A percentile compares a stretch with the other conserved stretches of the same genome.
Evolutionary conservation across 331 rosid genomes (phyloP).

Genomic region (Pyracantha coccinea): DNA sequence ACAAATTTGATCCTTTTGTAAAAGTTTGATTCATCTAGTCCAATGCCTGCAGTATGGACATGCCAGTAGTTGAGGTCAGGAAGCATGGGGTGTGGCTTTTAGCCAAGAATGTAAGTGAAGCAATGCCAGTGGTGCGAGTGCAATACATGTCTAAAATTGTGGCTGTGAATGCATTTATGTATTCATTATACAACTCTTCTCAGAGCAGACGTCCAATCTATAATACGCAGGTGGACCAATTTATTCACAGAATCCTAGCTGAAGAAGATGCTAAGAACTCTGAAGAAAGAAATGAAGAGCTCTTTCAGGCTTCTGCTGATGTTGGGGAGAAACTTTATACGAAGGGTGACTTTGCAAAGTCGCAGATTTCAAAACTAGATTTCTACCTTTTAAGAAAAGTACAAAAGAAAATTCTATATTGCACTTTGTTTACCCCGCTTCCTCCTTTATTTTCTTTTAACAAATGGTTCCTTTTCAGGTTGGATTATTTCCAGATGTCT

Average conservation of each 20-base stretch:
- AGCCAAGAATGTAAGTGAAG: slow-evolving; percentile 71
- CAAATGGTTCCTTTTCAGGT: slow-evolving; percentile 45
- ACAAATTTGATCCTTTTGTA: background rate
- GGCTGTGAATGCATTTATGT: slow-evolving; percentile 1
- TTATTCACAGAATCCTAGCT: slow-evolving; percentile 75
- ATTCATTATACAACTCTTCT: background rate
- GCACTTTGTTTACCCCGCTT: background rate
- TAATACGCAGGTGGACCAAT: slow-evolving; percentile 67
- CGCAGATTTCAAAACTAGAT: slow-evolving; percentile 54
- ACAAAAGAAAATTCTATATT: slow-evolving; percentile 9
- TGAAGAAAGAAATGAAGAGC: slow-evolving; percentile 43
- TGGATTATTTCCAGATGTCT: slow-evolving; percentile 91
- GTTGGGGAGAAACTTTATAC: slow-evolving; percentile 69
- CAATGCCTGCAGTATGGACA: slow-evolving; percentile 58
- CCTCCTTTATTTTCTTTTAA: background rate
- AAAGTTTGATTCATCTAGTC: slow-evolving; percentile 20
- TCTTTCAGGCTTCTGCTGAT: slow-evolving; percentile 60
- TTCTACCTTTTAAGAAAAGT: slow-evolving; percentile 71
- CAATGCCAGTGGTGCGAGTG: slow-evolving; percentile 7
- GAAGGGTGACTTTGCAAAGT: slow-evolving; percentile 76
- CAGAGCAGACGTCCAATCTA: background rate
- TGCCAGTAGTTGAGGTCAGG: slow-evolving; percentile 90
- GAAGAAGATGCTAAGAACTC: slow-evolving; percentile 73
- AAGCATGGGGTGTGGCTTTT: slow-evolving; percentile 89
- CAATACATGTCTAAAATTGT: background rate